Evolutionary conservation across 2,329 filamentous ascomycete species (phyloP), one percentile per base, ranked within the genome.

Genomic region (Didymella sp.): DNA sequence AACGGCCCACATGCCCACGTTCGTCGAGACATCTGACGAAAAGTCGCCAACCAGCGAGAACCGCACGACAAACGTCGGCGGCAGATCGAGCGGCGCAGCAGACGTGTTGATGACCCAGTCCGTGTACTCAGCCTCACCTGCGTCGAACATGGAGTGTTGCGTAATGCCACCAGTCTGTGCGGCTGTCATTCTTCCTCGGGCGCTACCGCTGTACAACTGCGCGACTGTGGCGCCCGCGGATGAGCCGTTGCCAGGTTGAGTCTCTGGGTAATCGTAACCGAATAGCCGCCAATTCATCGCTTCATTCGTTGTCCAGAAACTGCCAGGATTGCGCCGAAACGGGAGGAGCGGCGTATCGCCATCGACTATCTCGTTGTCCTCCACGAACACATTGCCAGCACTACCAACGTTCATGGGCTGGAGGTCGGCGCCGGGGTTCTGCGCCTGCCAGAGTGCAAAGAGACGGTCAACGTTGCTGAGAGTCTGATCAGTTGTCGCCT

Each of bases 371-470:
- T 59, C 56, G 22, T 56, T 41, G 30, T 67, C 56, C 7, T 79
- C 66, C 51, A 86, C 82, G 21, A 68, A 71, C 1, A 73, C 68
- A n/a, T 69, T 76, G 6, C 65, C 63, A 8, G 38, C 52, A 2
- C 44, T 54, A n/a, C 51, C 56, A 12, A 78, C 72, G 9, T 48
- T 58, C 4, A 58, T 58, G 0, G 87, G 81, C 22, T 81, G 76
- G 11, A 92, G 82, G 77, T 85, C 92, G 8, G 81, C 82, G n/a
- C 84, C 77, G 0, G 89, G 89, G 59, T 94, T 83, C 6, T 92
- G 75, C 1, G 83, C 80, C 76, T 93, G 90, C 87, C 89, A 95
- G 62, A 96, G 82, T 33, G 89, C 85, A 74, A 92, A 91, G 4
- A 73, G 51, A 13, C 74, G 71, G 50, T 77, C 74, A 31, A 75